phyloP scores from a whole-genome alignment of 768 basidiomycete species.

The Naematelia aurantialba region DNA sequence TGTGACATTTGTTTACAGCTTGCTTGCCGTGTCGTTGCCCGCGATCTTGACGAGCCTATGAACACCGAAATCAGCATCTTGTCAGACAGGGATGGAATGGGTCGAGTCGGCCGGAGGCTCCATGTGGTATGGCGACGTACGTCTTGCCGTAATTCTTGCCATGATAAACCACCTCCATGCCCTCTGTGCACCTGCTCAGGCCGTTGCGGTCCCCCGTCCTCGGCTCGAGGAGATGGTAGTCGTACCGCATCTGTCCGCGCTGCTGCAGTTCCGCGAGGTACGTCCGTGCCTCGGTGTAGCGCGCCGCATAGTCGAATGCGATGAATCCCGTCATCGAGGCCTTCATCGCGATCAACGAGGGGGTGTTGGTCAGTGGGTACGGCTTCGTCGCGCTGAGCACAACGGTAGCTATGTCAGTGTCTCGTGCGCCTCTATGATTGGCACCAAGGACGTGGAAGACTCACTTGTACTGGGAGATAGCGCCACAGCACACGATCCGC shows the following conservation, averaged over 20 bases:
- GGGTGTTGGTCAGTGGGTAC: conserved; percentile 58
- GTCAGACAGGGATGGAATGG: neutral
- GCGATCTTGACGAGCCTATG: conserved; percentile 21
- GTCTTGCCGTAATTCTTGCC: conserved; percentile 33
- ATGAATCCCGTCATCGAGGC: conserved; percentile 81
- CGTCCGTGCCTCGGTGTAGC: conserved; percentile 36
- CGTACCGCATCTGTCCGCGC: conserved; percentile 40
- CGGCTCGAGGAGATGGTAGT: conserved; percentile 33
- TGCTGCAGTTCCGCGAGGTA: conserved; percentile 36
- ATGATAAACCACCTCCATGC: conserved; percentile 32
- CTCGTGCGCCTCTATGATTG: neutral
- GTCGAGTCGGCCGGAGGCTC: neutral
- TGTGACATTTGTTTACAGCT: too few relatives aligned
- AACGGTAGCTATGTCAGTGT: neutral
- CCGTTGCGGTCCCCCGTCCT: conserved; percentile 20
- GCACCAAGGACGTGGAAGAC: conserved; percentile 5
- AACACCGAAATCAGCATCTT: conserved; percentile 5
- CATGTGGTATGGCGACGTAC: conserved; percentile 11
- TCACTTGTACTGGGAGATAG: conserved; percentile 69
- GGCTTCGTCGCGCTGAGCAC: conserved; percentile 22
- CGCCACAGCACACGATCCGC: conserved; percentile 76
- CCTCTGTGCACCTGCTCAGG: conserved; percentile 26
- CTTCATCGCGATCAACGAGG: conserved; percentile 67
- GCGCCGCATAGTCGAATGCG: conserved; percentile 66
- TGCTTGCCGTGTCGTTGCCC: conserved; percentile 11